Base-by-base conservation (phyloP, 352 stramenopile genomes). In the Globisporangium carolinianum region DNA sequence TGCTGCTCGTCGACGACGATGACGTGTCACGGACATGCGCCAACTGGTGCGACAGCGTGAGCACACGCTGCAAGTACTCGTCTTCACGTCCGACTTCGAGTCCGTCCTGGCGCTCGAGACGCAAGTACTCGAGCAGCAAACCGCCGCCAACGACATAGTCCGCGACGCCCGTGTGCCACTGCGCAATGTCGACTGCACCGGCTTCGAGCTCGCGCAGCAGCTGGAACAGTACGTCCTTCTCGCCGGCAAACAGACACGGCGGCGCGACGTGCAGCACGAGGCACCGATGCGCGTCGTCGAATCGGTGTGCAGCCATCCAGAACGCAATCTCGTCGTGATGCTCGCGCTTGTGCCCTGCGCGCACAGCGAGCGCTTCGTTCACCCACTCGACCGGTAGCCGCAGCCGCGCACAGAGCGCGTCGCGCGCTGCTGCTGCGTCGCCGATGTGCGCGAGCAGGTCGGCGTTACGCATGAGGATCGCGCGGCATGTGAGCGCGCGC, bases 271-370 rank as follows among this genome's bases (percentile, higher is more conserved):
- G 70, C 10, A 66, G 68, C 47, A 87, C 68, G 3, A 94, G 51
- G 12, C 76, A 81, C 35, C 67, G 60, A 60, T 94, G 83, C 37
- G 83, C 83, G 55, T 77, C 68, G 52, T 89, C 76, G 37, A 72
- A 91, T 39, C 69, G 67, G 10, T 63, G 68, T 15, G 81, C 77
- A 43, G 73, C 71, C 53, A 91, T 85, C 77, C 79, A 91, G 60
- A 90, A 74, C 15, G 76, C 76, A 60, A 91, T 87, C 66, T 87
- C 81, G 18, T 85, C 70, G 43, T 80, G 74, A 47, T 70, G 71
- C 46, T 83, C 71, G 47, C 68, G 69, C 58, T 76, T 79, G 32
- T 58, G 64, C 4, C 79, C 66, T 7, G 75, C 68, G 18, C 68
- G 71, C n/a, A 90, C 64, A 4, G 83, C 83, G 53, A 90, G 56